These are phyloP conservation scores for Lentinus brumalis DNA, from an alignment of 768 basidiomycete species.

Conservation along the genomic window DNA sequence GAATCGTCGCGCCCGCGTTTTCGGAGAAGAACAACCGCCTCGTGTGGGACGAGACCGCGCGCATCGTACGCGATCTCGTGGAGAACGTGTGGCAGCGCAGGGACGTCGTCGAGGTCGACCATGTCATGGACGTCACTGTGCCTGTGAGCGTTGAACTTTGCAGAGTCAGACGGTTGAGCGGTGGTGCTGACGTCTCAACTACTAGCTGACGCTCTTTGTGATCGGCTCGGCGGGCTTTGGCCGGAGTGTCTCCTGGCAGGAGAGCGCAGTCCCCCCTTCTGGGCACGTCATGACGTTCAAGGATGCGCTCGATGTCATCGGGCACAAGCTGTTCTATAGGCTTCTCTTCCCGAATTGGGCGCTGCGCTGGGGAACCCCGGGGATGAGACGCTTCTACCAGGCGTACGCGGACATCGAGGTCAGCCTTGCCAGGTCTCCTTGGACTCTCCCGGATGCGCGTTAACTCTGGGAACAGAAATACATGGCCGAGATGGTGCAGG, in stretches of 20 bases:
- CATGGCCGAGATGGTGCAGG: constrained; percentile 56
- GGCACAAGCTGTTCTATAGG: constrained; percentile 27
- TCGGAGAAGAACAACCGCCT: constrained; percentile 45
- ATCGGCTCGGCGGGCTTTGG: constrained; percentile 61
- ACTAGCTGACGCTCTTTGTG: constrained; percentile 54
- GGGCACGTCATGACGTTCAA: constrained; percentile 42
- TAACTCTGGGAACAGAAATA: constrained; percentile 35
- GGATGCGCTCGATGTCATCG: constrained; percentile 32
- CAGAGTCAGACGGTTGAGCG: no score
- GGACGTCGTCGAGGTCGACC: constrained; percentile 42
- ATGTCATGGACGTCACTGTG: constrained; percentile 51
- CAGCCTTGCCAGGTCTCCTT: not conserved
- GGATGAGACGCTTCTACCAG: constrained; percentile 23
- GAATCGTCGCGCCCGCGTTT: constrained; percentile 63
- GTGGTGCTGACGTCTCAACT: no score
- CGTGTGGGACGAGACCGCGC: constrained; percentile 39
- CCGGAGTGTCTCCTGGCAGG: constrained; percentile 47
- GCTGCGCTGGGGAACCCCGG: constrained; percentile 22
- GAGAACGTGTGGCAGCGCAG: constrained; percentile 47
- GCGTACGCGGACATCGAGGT: constrained; percentile 34
- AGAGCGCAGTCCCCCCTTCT: constrained; percentile 40
- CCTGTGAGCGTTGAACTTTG: constrained; percentile 38
- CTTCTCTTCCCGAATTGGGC: constrained; percentile 30
- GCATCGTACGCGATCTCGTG: constrained; percentile 31
- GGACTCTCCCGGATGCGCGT: not conserved